Percentiles rank a stretch among this genome's conserved stretches.
Evolutionary conservation across 345 rosid genomes (phyloP).

Genomic region (Toxicodendron radicans): DNA sequence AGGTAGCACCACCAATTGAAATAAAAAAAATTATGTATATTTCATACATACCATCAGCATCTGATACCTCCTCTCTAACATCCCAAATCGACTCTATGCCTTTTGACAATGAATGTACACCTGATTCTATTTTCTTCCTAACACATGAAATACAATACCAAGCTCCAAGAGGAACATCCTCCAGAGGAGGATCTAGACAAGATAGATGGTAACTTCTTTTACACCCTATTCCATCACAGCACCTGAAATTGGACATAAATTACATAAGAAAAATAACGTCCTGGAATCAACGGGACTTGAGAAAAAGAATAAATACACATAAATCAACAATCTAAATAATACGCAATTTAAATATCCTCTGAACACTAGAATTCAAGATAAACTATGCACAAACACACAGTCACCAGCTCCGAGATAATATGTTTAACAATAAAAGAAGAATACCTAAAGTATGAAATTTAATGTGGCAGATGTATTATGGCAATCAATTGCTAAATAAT

Average conservation of each 20-base stretch:
- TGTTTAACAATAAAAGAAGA: not conserved
- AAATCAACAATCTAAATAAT: not conserved
- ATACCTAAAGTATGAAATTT: not conserved
- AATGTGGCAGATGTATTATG: not conserved
- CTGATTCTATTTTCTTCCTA: constrained; percentile 43
- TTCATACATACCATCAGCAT: constrained; percentile 37
- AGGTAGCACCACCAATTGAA: not conserved
- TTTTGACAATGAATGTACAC: constrained; percentile 44
- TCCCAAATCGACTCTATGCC: constrained; percentile 58
- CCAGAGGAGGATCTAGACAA: constrained; percentile 45
- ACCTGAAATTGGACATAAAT: constrained; percentile 32
- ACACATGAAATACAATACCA: constrained; percentile 53
- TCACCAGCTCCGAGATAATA: not conserved
- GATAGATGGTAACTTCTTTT: constrained; percentile 44
- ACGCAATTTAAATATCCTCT: too few relatives aligned
- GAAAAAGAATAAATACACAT: not conserved
- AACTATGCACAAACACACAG: not conserved
- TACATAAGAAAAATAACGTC: not conserved
- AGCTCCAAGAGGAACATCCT: constrained; percentile 41
- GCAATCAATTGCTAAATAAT: not conserved
- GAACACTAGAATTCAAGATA: not conserved
- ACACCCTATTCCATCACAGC: constrained; percentile 56
- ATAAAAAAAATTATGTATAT: not conserved
- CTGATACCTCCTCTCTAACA: constrained; percentile 37
- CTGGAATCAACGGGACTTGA: not conserved